Base-by-base conservation (phyloP, 768 basidiomycete species). In the Dentipellis sp. region DNA sequence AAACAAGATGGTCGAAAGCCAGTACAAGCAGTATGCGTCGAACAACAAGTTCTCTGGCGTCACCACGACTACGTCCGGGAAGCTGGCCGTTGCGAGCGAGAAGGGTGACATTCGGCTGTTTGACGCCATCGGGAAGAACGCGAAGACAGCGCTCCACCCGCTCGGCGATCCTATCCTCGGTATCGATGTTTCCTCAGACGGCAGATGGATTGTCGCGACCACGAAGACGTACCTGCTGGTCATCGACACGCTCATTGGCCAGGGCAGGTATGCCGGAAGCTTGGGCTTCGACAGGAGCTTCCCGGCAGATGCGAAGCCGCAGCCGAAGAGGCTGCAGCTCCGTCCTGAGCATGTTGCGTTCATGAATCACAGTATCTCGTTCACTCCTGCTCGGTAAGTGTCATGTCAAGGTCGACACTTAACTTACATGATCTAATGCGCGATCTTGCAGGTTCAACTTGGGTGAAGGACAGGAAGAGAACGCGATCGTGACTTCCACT, bases 81-180 rank as follows among this genome's bases (percentile, higher is more conserved):
- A 87, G 68, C 75, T 99, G 58, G 97, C 94, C 7, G 88, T 99
- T 10, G 94, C 91, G 37, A 94, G 91, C 63, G 88, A 91, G 68
- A 99, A 98, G 74, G 97, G 97, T 54, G 97, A 98, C 66, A 89
- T 99, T 62, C 78, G 94, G 39, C 75, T 99, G 55, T 99, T 94
- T 62, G 97, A 99, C 71, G 78, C 86, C 49, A 88, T 99, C 61
- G 97, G 97, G 46, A 99, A 98, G 80, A 98, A 92, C 66, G 97
- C 97, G 29, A 99, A 99, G 82, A 99, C 97, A 10, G 93, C 94
- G 11, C 74, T 99, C 37, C 94, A 94, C 36, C 90, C 94, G 46
- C 77, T 97, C 17, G 97, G 97, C 12, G 94, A 97, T 71, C 91
- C 95, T 47, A 97, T 99, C 64, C 70, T 91, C 52, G 97, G 97